Evolutionary conservation across 2,329 filamentous ascomycete species (phyloP), one percentile per base, ranked within the genome.

Genomic region (Myriosclerotinia duriaeana): DNA sequence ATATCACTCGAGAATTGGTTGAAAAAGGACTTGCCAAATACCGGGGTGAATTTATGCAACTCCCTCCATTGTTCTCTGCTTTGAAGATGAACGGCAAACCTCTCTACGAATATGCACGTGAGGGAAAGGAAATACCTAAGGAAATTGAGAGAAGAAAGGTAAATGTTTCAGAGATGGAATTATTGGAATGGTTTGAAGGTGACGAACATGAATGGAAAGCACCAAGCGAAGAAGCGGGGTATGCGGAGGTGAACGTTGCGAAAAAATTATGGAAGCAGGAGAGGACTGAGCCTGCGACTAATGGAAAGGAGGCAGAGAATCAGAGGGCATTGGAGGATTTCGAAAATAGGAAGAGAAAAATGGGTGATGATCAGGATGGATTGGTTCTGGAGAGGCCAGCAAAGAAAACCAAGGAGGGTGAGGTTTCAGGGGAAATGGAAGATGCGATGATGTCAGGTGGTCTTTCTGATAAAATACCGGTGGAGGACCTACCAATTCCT

Each of bases 81-180:
- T 82, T 98, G 69, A 93, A 94, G 78, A 92, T 97, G 78, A 87
- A 97, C 72, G 95, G 95, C 2, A 97, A 97, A 81, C 90, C 92
- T 44, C 83, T 97, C 59, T 99, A 99, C 77, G 93, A 99, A 79
- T 98, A 98, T 78, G 95, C 95, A 26, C 85, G 95, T 59, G 92
- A 93, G 77, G 95, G 95, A 20, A 92, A 90, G 75, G 87, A 91
- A 46, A 89, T 97, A 20, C 95, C 95, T 0, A 83, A 89, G 66
- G 90, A 96, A 77, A 95, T 99, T 67, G 84, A 93, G 76, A 87
- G 90, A 64, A 82, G 94, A 66, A 85, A 90, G 2, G 91, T 98
- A 50, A 87, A 92, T 63, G 91, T 96, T 0, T 78, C 84, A 56
- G 85, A 93, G 48, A 78, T 97, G 72, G 91, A 96, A 76, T 78